phyloP scores from a whole-genome alignment of 768 basidiomycete genomes.

The Termitomyces sp. region DNA sequence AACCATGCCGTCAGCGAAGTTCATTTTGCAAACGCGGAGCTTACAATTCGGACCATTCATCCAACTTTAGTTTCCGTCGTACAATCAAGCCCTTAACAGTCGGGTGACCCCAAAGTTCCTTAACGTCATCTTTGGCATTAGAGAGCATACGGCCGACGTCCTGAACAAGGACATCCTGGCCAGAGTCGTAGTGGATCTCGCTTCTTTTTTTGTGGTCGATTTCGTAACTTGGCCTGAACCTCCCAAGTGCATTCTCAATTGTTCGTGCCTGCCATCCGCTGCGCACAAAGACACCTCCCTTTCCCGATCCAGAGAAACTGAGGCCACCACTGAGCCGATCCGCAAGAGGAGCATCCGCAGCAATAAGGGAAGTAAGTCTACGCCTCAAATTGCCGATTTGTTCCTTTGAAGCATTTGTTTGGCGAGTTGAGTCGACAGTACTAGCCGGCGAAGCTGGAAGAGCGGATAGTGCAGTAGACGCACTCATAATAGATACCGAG shows the following conservation, averaged over 20 bases:
- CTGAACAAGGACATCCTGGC: constrained; percentile 51
- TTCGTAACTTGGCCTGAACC: constrained; percentile 25
- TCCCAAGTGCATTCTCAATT: constrained; percentile 45
- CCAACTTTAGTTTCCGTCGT: constrained; percentile 66
- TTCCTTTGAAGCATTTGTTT: constrained; percentile 21
- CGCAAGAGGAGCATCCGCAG: constrained; percentile 57
- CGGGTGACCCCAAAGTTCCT: constrained; percentile 67
- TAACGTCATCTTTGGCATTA: constrained; percentile 57
- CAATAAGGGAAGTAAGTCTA: constrained; percentile 54
- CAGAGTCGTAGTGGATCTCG: constrained; percentile 25
- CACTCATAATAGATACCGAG: constrained; percentile 29
- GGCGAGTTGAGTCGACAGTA: constrained; percentile 21
- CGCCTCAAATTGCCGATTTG: constrained; percentile 53
- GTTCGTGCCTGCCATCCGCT: constrained; percentile 78
- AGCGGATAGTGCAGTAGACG: constrained; percentile 13
- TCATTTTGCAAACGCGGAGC: constrained; percentile 22
- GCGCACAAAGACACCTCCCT: constrained; percentile 70
- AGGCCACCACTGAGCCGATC: constrained; percentile 73
- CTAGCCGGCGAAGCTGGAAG: constrained; percentile 17
- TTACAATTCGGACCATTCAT: constrained; percentile 88
- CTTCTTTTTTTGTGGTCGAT: constrained; percentile 27
- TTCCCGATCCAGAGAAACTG: constrained; percentile 69
- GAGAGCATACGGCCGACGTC: constrained; percentile 58
- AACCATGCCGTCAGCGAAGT: constrained; percentile 8
- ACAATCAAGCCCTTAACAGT: constrained; percentile 63